Evolutionary conservation across 768 basidiomycete genomes (phyloP).

Genomic region (Leccinum subgranulosum): DNA sequence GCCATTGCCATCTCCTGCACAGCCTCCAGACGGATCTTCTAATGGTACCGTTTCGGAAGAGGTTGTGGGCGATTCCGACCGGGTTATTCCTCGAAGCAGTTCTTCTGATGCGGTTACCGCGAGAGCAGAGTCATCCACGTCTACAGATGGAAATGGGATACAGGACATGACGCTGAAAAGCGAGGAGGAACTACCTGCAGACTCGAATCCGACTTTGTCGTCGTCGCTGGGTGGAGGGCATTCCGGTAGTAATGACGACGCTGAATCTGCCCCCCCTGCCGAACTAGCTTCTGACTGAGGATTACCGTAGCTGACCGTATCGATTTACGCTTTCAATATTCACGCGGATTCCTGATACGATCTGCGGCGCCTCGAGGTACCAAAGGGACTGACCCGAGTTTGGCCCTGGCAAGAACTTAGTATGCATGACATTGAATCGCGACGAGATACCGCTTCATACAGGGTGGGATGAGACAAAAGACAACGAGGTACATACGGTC

Average conservation of each 20-base stretch:
- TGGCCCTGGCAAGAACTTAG: slow-evolving; percentile 5
- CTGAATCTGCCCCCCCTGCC: not conserved
- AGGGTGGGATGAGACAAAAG: not conserved
- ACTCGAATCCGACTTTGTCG: slow-evolving; percentile 10
- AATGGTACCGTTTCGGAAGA: slow-evolving; percentile 14
- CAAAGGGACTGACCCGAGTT: not conserved
- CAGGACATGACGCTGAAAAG: slow-evolving; percentile 1
- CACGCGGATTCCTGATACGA: slow-evolving; percentile 16
- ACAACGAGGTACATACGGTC: not conserved
- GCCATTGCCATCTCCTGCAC: slow-evolving; percentile 25
- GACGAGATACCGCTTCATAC: slow-evolving; percentile 14
- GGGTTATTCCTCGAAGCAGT: slow-evolving; percentile 19
- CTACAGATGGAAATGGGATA: slow-evolving; percentile 4
- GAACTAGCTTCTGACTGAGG: slow-evolving; percentile 10
- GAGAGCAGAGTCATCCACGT: slow-evolving; percentile 3
- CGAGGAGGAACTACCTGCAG: slow-evolving; percentile 5
- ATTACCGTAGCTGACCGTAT: slow-evolving; percentile 12
- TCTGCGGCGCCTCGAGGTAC: slow-evolving; percentile 8
- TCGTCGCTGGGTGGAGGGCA: slow-evolving; percentile 1
- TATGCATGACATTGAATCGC: not conserved
- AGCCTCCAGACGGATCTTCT: slow-evolving; percentile 15
- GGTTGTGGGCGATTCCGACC: slow-evolving; percentile 13
- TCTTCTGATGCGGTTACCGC: slow-evolving; percentile 4
- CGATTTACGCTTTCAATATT: slow-evolving; percentile 10
- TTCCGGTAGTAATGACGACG: slow-evolving; percentile 11